Evolutionary conservation across 352 stramenopile genomes (phyloP).

Genomic region (Globisporangium barbulae): DNA sequence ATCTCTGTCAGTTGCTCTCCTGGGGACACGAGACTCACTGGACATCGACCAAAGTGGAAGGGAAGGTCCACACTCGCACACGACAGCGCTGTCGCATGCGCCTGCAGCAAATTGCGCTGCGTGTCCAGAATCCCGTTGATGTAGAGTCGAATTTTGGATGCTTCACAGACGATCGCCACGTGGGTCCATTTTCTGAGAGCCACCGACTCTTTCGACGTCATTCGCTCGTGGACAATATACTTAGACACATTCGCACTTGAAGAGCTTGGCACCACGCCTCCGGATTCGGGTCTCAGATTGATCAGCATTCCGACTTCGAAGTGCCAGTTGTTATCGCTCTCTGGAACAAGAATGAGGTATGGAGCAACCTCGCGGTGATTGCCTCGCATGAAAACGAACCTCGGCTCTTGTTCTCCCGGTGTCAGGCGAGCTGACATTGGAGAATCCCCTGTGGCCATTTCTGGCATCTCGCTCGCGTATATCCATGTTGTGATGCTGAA

Average conservation of each 20-base stretch:
- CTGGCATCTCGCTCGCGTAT: slow-evolving; percentile 33
- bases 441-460: background rate
- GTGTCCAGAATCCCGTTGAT: slow-evolving; percentile 87
- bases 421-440: slow-evolving; percentile 4
- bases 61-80: slow-evolving; percentile 37
- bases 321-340: slow-evolving; percentile 41
- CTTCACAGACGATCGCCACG: slow-evolving; percentile 84
- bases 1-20: background rate
- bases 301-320: slow-evolving; percentile 58
- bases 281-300: background rate
- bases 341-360: slow-evolving; percentile 51
- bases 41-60: slow-evolving; percentile 50
- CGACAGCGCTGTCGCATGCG: slow-evolving; percentile 27
- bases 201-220: slow-evolving; percentile 78
- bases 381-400: slow-evolving; percentile 77
- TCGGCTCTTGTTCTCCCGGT: slow-evolving; percentile 21
- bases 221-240: slow-evolving; percentile 39
- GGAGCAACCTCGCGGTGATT: slow-evolving; percentile 54
- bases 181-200: slow-evolving; percentile 73
- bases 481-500: slow-evolving; percentile 90
- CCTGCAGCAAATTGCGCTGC: slow-evolving; percentile 57
- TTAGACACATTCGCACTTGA: background rate
- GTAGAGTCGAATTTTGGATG: slow-evolving; percentile 85
- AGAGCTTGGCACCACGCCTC: background rate
- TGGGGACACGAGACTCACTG: background rate